phyloP scores from a whole-genome alignment of 2,329 filamentous ascomycete species.

The Cercospora beticola region DNA sequence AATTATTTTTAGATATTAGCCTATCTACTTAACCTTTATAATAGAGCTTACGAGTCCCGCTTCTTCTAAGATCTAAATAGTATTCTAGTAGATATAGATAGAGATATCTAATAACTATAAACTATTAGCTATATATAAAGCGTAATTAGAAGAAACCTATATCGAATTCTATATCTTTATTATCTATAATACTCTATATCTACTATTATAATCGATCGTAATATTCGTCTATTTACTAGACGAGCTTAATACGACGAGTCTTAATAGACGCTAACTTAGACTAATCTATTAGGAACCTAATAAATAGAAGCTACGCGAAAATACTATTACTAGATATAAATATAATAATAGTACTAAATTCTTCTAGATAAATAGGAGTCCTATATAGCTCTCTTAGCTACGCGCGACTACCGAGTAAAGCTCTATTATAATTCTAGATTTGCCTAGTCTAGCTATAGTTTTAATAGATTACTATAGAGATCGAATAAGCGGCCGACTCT shows the following conservation, averaged over 20 bases:
- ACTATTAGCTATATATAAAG: neutral
- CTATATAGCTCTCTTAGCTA: neutral
- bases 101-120: conserved; percentile 6
- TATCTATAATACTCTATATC: conserved; percentile 6
- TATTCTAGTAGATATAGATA: neutral
- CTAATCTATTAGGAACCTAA: neutral
- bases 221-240: conserved; percentile 5
- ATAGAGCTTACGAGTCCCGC: neutral
- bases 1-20: neutral
- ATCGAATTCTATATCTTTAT: neutral
- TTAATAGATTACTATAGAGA: neutral
- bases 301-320: conserved; percentile 4
- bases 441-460: neutral
- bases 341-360: conserved; percentile 1
- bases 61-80: neutral
- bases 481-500: neutral
- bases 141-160: neutral
- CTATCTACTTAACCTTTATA: neutral
- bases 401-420: neutral
- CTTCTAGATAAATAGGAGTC: neutral
- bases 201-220: neutral
- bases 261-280: neutral
- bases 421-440: neutral
- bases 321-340: neutral
- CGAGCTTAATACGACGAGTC: conserved; percentile 1